Evolutionary conservation across 805 yeast genomes (phyloP).

Genomic region (Saturnispora bothae): DNA sequence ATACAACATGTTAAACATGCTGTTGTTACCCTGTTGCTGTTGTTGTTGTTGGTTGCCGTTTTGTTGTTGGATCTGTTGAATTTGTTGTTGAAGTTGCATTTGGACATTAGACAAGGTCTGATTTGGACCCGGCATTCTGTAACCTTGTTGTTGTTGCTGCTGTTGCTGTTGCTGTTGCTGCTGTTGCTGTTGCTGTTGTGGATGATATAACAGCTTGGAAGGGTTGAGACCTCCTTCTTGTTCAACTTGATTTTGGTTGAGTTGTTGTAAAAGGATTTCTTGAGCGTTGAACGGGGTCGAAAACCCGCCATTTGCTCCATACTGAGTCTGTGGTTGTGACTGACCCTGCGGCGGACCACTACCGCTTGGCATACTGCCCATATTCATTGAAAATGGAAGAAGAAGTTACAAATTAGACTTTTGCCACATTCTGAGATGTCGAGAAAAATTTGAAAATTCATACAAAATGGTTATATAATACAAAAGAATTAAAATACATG

Average conservation of each 20-base stretch:
- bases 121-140: slow-evolving; percentile 6
- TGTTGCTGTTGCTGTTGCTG: slow-evolving; percentile 17
- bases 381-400: too few relatives aligned
- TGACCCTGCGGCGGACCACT: slow-evolving; percentile 2
- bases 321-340: slow-evolving; percentile 1
- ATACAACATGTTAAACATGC: background rate
- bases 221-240: slow-evolving; percentile 9
- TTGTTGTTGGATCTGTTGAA: slow-evolving; percentile 8
- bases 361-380: background rate
- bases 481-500: too few relatives aligned
- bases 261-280: slow-evolving; percentile 5
- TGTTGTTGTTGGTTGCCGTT: slow-evolving; percentile 2
- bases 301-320: background rate
- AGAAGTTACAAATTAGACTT: too few relatives aligned
- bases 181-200: slow-evolving; percentile 19
- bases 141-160: slow-evolving; percentile 17
- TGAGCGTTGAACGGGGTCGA: slow-evolving; percentile 1
- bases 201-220: slow-evolving; percentile 15
- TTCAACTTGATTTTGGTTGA: slow-evolving; percentile 9
- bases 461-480: too few relatives aligned
- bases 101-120: slow-evolving; percentile 4
- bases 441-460: too few relatives aligned
- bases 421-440: too few relatives aligned
- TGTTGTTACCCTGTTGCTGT: slow-evolving; percentile 4
- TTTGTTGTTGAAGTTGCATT: slow-evolving; percentile 8